These are phyloP conservation scores for Ceratocystis huliohia DNA, from an alignment of 2,329 filamentous ascomycete genomes.

Conservation along the genomic window DNA sequence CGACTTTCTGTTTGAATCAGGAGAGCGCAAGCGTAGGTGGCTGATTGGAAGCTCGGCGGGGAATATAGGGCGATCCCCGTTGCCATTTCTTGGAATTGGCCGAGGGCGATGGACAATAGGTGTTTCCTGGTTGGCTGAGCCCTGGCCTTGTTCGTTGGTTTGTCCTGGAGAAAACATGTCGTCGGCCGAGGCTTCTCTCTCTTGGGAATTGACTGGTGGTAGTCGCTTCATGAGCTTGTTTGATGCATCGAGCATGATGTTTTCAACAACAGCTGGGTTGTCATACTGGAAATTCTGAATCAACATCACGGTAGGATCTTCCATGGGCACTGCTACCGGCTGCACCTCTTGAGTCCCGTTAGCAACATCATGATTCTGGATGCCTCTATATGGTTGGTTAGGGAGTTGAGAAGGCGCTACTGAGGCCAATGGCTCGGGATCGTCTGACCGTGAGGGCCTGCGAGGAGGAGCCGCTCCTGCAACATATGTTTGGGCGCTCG, in stretches of 20 bases:
- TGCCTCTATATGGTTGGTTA: constrained; percentile 26
- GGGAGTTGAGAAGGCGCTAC: background rate
- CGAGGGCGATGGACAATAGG: constrained; percentile 43
- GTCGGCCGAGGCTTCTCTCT: background rate
- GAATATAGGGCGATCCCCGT: constrained; percentile 37
- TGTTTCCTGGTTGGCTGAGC: constrained; percentile 10
- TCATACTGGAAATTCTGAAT: constrained; percentile 45
- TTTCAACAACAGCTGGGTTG: constrained; percentile 37
- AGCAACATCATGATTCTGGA: background rate
- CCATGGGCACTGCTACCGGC: constrained; percentile 9
- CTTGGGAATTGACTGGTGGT: background rate
- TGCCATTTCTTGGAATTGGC: constrained; percentile 40
- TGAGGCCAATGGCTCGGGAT: constrained; percentile 7
- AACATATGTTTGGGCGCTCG: background rate
- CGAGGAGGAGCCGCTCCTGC: constrained; percentile 5
- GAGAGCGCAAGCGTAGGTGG: constrained; percentile 37
- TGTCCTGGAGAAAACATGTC: constrained; percentile 1
- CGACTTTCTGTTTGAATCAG: constrained; percentile 35
- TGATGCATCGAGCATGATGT: constrained; percentile 36
- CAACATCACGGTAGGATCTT: constrained; percentile 40
- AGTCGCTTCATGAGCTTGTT: constrained; percentile 25
- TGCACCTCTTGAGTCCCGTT: background rate
- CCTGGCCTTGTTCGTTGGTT: constrained; percentile 1
- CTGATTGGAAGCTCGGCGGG: constrained; percentile 33
- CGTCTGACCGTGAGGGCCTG: constrained; percentile 6